Evolutionary conservation across 2,329 filamentous ascomycete species (phyloP), one percentile per base, ranked within the genome.

Genomic region (Sclerotinia trifoliorum): DNA sequence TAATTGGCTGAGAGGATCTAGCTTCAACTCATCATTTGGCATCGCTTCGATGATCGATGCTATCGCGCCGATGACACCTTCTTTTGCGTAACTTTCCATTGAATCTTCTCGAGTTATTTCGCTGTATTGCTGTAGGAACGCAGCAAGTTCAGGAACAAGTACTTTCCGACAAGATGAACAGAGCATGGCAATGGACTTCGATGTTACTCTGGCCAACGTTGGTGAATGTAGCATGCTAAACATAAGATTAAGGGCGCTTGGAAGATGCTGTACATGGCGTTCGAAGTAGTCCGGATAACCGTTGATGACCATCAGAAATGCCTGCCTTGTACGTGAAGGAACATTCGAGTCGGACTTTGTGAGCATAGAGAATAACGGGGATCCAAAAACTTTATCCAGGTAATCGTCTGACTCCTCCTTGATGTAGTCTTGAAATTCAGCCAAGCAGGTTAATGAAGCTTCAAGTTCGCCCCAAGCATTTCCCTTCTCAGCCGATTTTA

Each of bases 271-370:
- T 1, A 87, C 81, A 75, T 92, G 87, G 29, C 88, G 84, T 74
- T 91, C 85, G 77, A 96, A 94, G 78, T 92, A 95, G 66, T 89
- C 86, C 6, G 90, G 87, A 75, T 92, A 93, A 35, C 87, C 84
- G 72, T 91, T 90, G 52, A 94, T 87, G 52, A 92, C 79, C 57
- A 86, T 84, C 42, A 94, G 84, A 48, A 89, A 89, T 0, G 90
- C 90, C 74, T 91, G 87, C 62, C 87, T 84, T 24, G 88, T 84
- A 65, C 88, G 84, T 5, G 85, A 79, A 1, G 89, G 89, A 15
- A 93, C 83, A 3, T 81, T 78, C 3, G 80, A 78, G 70, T 83
- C 77, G 63, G 82, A 76, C 79, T 84, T 76, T 76, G 82, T 75
- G 70, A 88, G 80, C 73, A 89, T 75, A 77, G 81, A 76, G 78